phyloP scores from a whole-genome alignment of 1,284 basidiomycete species.

The Xerocomus cyaneibrunnescens region DNA sequence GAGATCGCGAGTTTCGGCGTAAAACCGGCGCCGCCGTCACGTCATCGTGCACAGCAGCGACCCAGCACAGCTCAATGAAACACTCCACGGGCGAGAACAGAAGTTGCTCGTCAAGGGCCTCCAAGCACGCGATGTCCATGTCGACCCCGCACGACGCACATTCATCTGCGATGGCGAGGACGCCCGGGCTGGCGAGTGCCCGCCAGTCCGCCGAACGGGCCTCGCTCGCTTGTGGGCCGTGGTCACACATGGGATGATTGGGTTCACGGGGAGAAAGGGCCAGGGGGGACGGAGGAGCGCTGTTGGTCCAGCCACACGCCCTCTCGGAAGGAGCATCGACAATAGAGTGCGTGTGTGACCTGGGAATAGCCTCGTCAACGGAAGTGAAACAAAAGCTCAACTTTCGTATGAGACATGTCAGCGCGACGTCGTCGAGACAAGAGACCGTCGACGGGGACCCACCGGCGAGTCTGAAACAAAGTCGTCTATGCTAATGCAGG shows the following conservation, averaged over 20 bases:
- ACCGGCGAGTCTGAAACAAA: constrained; percentile 31
- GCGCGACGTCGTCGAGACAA: neutral
- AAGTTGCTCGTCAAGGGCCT: constrained; percentile 31
- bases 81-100: constrained; percentile 29
- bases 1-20: neutral
- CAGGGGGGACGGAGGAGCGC: constrained; percentile 21
- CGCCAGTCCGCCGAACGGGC: constrained; percentile 6
- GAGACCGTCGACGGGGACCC: constrained; percentile 2
- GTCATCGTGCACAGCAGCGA: constrained; percentile 27
- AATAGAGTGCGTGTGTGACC: constrained; percentile 18
- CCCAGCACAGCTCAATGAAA: constrained; percentile 34
- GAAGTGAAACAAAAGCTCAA: constrained; percentile 27
- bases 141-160: constrained; percentile 31
- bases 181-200: neutral
- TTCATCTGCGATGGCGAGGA: constrained; percentile 22
- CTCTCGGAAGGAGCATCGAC: constrained; percentile 16
- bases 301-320: constrained; percentile 25
- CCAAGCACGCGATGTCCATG: constrained; percentile 29
- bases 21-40: neutral
- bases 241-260: constrained; percentile 11
- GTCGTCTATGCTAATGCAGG: constrained; percentile 33
- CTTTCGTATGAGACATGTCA: constrained; percentile 21
- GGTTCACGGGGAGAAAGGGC: constrained; percentile 3
- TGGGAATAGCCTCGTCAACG: constrained; percentile 10
- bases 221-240: constrained; percentile 2